Base-by-base conservation (phyloP, 2,329 filamentous ascomycete species). In the Coniochaeta prunicola region DNA sequence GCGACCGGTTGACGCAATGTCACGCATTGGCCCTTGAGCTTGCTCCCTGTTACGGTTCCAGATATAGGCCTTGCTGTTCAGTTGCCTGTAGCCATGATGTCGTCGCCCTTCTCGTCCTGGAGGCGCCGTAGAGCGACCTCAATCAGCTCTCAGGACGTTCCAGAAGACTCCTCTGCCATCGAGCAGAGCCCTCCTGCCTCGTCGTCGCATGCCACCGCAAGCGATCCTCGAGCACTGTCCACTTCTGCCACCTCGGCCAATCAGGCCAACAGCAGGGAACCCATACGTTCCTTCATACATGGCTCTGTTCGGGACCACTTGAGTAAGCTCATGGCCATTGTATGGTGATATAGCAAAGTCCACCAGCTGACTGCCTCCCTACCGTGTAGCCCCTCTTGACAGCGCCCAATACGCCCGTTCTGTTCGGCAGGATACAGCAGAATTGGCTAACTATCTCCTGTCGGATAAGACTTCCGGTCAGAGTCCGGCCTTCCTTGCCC, bases 381-480 rank as follows among this genome's bases (percentile, higher is more conserved):
- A 15, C n/a, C 21, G 4, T 56, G 45, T 63, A 83, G 80, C 75
- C 40, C 79, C 80, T 19, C 69, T 83, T 73, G 89, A 93, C 69
- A 88, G 84, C 65, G 82, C 85, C 19, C 84, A 90, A 65, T 90
- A 90, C 71, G 89, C 90, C 34, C 85, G 87, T 60, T 89, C 86
- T 64, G 88, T 96, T 42, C 88, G 92, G 63, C 88, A 94, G 73
- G 88, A 94, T 69, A 96, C 92, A 2, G 90, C 91, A 57, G 91
- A 96, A 73, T 80, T 96, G 59, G 92, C 92, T 48, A 91, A 85
- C 19, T 91, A 92, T 70, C 87, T 91, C 56, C 81, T 96, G 30
- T 87, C 87, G 40, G 85, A 89, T 65, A 80, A 81, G 65, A 74
- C 79, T 59, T 71, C 74, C 59, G 71, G 70, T 33, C 74, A 72